These are phyloP conservation scores for Canna indica DNA, from an alignment of 176 grass and related monocot species.

Conservation along the genomic window DNA sequence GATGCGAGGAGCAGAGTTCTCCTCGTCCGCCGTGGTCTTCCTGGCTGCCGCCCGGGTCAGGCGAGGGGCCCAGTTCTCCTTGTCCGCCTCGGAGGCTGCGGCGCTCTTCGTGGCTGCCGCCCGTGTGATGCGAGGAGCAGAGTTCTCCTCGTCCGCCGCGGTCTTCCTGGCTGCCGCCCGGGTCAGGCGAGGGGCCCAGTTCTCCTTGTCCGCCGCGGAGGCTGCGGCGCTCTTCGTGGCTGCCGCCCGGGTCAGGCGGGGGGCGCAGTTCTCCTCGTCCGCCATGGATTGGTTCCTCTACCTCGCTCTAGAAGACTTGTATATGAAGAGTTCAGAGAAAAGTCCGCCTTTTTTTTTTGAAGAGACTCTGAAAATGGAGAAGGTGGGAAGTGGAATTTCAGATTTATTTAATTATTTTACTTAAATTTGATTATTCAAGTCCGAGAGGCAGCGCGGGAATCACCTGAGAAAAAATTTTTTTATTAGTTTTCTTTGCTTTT, in stretches of 20 bases:
- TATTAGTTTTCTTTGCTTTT: too few species aligned
- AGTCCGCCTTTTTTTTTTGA: too few species aligned
- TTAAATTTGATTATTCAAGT: too few species aligned
- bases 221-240: not conserved
- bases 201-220: conserved; percentile 13
- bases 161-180: not conserved
- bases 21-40: conserved; percentile 31
- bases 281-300: not conserved
- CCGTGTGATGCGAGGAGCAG: conserved; percentile 34
- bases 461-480: too few species aligned
- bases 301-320: not conserved
- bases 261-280: conserved; percentile 41
- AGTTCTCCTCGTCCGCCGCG: conserved; percentile 50
- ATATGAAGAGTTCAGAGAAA: too few species aligned
- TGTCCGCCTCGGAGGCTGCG: conserved; percentile 7
- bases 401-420: too few species aligned
- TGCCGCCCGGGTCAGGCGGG: conserved; percentile 40
- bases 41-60: not conserved
- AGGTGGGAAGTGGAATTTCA: too few species aligned
- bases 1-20: conserved; percentile 33
- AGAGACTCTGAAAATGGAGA: too few species aligned
- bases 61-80: not conserved
- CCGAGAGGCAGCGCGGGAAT: too few species aligned
- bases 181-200: not conserved
- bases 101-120: conserved; percentile 12